Percentiles rank a stretch among this genome's conserved stretches.
Conservation (phyloP, 169 alveolate species). For the Plasmodium coatneyi region DNA sequence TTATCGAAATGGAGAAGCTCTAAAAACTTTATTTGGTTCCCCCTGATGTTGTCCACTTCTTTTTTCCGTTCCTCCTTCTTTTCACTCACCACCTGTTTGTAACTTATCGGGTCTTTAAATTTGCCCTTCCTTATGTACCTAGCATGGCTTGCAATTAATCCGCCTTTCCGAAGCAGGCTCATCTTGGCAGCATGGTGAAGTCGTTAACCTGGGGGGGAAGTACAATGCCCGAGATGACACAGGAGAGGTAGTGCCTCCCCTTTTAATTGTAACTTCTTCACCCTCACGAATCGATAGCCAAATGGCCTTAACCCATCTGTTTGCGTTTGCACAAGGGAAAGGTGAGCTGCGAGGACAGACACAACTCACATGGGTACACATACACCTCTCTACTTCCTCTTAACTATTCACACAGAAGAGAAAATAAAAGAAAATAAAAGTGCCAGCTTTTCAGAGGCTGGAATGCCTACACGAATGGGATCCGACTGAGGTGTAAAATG, state of each 20-base stretch:
- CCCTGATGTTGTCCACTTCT: background rate
- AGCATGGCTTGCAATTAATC: background rate
- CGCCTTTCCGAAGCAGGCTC: background rate
- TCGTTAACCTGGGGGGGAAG: background rate
- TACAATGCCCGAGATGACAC: background rate
- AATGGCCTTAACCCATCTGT: background rate
- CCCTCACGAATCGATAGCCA: background rate
- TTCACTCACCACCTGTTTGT: background rate
- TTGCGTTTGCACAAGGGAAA: background rate
- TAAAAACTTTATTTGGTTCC: constrained; percentile 12
- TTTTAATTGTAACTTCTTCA: background rate
- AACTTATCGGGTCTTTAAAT: constrained; percentile 19
- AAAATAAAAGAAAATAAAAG: background rate
- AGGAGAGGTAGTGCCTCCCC: background rate
- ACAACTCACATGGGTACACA: background rate
- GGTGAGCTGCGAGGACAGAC: background rate
- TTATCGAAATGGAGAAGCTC: constrained; percentile 6
- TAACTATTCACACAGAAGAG: background rate
- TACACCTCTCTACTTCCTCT: background rate
- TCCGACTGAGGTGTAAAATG: background rate
- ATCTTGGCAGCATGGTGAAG: background rate
- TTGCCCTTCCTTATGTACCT: constrained; percentile 57
- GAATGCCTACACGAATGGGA: background rate
- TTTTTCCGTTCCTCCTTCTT: background rate
- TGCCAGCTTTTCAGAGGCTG: background rate